Conservation (phyloP, 768 basidiomycete species). For the Pleurotus ostreatus region DNA sequence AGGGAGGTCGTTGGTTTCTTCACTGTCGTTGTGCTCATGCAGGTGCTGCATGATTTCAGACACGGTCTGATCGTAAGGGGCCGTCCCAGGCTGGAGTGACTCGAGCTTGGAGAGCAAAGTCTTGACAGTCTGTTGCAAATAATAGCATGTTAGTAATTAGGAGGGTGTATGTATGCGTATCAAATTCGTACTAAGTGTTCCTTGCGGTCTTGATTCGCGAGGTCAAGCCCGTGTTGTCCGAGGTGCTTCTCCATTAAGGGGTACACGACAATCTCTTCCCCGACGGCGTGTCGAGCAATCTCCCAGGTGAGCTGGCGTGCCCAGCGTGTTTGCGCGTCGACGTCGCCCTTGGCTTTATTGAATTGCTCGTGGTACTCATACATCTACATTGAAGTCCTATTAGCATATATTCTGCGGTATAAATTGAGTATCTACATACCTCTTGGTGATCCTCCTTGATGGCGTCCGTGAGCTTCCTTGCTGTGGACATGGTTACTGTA, state of each 20-base stretch:
- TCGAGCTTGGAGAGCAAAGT: slow-evolving; percentile 44
- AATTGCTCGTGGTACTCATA: slow-evolving; percentile 41
- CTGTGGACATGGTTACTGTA: not conserved
- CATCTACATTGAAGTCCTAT: not conserved
- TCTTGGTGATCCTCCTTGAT: slow-evolving; percentile 49
- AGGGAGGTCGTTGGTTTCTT: slow-evolving; percentile 56
- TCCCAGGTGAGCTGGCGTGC: slow-evolving; percentile 56
- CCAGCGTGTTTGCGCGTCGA: slow-evolving; percentile 49
- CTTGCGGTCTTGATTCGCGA: slow-evolving; percentile 51
- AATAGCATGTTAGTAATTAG: no score
- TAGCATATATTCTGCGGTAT: not conserved
- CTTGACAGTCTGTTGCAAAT: slow-evolving; percentile 18
- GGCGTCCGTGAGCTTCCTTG: slow-evolving; percentile 30
- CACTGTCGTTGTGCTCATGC: slow-evolving; percentile 50
- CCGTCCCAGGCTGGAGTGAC: slow-evolving; percentile 34
- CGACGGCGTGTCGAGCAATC: slow-evolving; percentile 56
- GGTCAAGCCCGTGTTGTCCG: slow-evolving; percentile 42
- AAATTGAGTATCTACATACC: slow-evolving; percentile 19
- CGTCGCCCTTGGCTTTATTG: slow-evolving; percentile 33
- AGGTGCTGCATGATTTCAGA: slow-evolving; percentile 44
- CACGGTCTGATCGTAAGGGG: slow-evolving; percentile 38
- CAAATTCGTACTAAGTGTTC: slow-evolving; percentile 46
- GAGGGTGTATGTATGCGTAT: no score
- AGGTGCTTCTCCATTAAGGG: slow-evolving; percentile 58
- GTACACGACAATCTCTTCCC: slow-evolving; percentile 62